Evolutionary conservation across 108 stramenopile genomes (phyloP).

Genomic region (Nitzschia palea): DNA sequence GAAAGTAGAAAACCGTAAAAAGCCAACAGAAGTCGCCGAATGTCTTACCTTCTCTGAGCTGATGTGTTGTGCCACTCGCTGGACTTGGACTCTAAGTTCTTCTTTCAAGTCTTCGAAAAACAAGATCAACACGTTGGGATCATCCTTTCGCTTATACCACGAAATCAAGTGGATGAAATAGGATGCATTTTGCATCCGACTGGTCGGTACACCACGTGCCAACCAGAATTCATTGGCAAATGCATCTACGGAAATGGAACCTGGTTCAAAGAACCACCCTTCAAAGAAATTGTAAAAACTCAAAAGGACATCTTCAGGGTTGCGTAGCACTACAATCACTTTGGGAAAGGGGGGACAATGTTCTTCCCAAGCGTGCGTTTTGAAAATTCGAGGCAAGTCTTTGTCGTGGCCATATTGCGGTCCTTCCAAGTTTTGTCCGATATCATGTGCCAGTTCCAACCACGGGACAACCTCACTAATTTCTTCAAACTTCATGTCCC

Average conservation of each 20-base stretch:
- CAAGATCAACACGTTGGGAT: constrained; percentile 38
- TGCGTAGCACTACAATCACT: constrained; percentile 41
- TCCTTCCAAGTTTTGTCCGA: constrained; percentile 40
- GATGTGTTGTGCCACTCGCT: constrained; percentile 29
- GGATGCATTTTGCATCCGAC: constrained; percentile 44
- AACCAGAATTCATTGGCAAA: constrained; percentile 57
- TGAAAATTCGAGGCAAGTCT: constrained; percentile 38
- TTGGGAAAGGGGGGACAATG: constrained; percentile 46
- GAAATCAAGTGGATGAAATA: constrained; percentile 50
- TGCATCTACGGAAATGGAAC: constrained; percentile 33
- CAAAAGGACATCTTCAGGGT: constrained; percentile 43
- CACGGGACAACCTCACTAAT: constrained; percentile 49
- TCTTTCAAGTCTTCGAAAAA: constrained; percentile 50
- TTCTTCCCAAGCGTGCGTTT: constrained; percentile 45
- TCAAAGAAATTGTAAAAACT: constrained; percentile 51
- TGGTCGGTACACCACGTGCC: constrained; percentile 34
- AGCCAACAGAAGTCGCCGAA: not conserved
- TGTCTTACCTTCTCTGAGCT: constrained; percentile 19
- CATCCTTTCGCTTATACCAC: constrained; percentile 42
- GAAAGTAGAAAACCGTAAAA: too few relatives aligned
- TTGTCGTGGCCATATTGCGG: constrained; percentile 34
- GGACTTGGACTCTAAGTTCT: constrained; percentile 30
- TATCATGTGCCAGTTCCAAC: constrained; percentile 47
- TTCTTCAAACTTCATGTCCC: constrained; percentile 52
- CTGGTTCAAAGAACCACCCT: constrained; percentile 54